These are phyloP conservation scores for Allantophomopsis cytisporea DNA, from an alignment of 2,329 filamentous ascomycete genomes.

Conservation along the genomic window DNA sequence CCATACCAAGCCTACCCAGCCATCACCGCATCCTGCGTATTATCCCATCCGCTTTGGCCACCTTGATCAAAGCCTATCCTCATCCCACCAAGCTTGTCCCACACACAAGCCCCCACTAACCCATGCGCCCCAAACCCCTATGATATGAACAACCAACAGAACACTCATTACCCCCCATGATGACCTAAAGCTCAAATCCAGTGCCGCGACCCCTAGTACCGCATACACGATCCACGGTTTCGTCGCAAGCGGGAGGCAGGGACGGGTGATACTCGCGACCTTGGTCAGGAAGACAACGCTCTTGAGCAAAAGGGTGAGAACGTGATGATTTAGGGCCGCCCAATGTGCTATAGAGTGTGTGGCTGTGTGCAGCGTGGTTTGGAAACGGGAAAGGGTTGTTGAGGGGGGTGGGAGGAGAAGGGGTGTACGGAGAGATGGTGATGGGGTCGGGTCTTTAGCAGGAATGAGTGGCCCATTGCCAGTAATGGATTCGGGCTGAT, in stretches of 20 bases:
- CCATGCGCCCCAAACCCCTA: no score
- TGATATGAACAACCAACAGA: no score
- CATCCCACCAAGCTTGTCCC: no score
- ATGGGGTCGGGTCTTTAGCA: conserved; percentile 2
- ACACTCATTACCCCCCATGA: no score
- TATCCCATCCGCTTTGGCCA: no score
- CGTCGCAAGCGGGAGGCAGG: conserved; percentile 62
- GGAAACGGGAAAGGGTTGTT: conserved; percentile 16
- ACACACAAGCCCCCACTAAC: no score
- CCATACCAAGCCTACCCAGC: no score
- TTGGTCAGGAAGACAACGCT: conserved; percentile 56
- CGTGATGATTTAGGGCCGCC: conserved; percentile 16
- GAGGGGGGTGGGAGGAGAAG: conserved; percentile 25
- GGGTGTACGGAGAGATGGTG: conserved; percentile 14
- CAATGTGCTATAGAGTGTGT: conserved; percentile 22
- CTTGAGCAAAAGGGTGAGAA: conserved; percentile 29
- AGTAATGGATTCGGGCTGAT: background rate
- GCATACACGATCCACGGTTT: conserved; percentile 51
- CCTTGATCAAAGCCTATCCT: no score
- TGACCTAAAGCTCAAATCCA: conserved; percentile 34
- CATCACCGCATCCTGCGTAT: no score
- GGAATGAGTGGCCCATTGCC: background rate
- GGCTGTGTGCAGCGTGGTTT: conserved; percentile 12
- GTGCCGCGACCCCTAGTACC: conserved; percentile 51
- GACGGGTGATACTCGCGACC: conserved; percentile 45